Conservation (phyloP, 345 rosid genomes). For the Melaleuca alternifolia region DNA sequence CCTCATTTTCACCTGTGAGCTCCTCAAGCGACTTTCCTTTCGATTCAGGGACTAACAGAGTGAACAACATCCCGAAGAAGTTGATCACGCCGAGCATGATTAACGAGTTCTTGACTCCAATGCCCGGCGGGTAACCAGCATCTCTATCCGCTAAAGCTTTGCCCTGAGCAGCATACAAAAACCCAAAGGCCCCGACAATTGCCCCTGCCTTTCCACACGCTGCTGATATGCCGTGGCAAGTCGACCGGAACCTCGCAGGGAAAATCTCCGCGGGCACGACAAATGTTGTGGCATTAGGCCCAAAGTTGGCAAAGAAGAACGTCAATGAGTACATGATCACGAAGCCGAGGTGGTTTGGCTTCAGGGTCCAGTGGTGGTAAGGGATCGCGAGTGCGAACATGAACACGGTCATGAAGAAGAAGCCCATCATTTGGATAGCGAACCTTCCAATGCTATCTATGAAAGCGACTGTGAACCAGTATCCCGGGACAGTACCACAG, state of each 20-base stretch:
- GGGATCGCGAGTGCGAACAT: neutral
- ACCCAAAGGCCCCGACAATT: neutral
- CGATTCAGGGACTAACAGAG: neutral
- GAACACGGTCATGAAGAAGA: neutral
- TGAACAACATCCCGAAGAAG: neutral
- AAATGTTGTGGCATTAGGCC: neutral
- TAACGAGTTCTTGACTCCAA: neutral
- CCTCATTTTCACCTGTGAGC: neutral
- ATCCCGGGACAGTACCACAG: slow-evolving; percentile 41
- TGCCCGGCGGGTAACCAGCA: neutral
- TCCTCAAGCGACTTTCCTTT: neutral
- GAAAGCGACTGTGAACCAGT: neutral
- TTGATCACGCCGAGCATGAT: neutral
- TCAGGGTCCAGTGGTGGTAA: neutral
- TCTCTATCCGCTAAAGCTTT: too few species aligned
- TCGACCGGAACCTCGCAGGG: neutral
- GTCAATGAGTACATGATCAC: neutral
- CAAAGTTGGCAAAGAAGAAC: neutral
- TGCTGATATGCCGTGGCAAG: neutral
- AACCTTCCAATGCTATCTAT: neutral
- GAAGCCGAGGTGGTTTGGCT: neutral
- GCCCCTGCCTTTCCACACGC: neutral
- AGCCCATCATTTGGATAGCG: neutral
- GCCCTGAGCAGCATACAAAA: neutral
- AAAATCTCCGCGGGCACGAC: neutral